Base-by-base conservation (phyloP, 1,284 basidiomycete genomes). In the Papiliotrema terrestris region DNA sequence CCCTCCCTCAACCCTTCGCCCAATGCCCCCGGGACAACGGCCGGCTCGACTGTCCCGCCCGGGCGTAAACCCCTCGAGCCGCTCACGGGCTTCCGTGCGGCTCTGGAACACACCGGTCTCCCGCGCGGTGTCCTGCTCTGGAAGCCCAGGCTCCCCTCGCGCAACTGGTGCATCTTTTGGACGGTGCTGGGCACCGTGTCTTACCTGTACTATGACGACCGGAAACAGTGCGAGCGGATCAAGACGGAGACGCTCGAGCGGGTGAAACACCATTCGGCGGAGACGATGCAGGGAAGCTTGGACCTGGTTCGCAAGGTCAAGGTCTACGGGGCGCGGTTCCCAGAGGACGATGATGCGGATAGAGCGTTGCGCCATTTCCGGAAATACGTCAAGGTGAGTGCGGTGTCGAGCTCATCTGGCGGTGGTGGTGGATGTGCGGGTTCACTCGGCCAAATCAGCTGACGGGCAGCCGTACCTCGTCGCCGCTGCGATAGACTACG, bases 401-500 rank as follows among this genome's bases (percentile, higher is more conserved):
- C 6, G 8, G 15, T 22, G 39, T 45, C 48, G 29, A 23, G 39
- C 26, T 6, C 13, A 20, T 37, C 5, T 17, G 13, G 3, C 43
- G 20, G 9, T 37, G 11, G 9, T 37, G 36, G 17, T 37, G 36
- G 36, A 11, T 37, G 36, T 37, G 36, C 11, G 36, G 11, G n/a
- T n/a, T n/a, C n/a, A n/a, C n/a, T n/a, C n/a, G n/a, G n/a, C n/a
- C n/a, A n/a, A 13, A 36, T 49, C 37, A 23, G 32, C 26, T 49
- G 54, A 17, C 54, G 52, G 38, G 13, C 62, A 97, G 93, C 95
- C 95, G 5, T 85, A 96, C 59, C 82, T 98, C 14, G 89, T 94
- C 32, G 92, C 95, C 9, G 92, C 93, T 4, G 95, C 91, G 0
- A 80, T 98, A 39, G 95, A 98, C 81, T 98, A 89, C 76, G 86